Evolutionary conservation across 2,329 filamentous ascomycete genomes (phyloP), one percentile per base, ranked within the genome.

Genomic region (Exophiala oligosperma): DNA sequence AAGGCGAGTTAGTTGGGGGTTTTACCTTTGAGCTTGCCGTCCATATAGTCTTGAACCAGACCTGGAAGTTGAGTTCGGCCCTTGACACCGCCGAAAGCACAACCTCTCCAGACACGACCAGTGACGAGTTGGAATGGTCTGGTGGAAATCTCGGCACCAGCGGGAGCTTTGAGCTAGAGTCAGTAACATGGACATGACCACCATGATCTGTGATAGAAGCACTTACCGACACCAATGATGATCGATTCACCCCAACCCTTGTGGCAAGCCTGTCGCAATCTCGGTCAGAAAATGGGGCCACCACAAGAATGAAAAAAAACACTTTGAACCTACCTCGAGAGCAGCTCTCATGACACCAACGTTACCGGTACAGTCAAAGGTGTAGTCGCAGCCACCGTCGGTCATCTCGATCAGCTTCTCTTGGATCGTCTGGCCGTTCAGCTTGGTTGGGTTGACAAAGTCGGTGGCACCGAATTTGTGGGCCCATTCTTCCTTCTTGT

Each of bases 221-320:
- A 57, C 57, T 60, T 2, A 61, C 93, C 93, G 64, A 99, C 94
- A 76, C 94, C 94, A 70, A 99, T 99, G 75, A 99, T 86, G 76
- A 99, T 96, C 73, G 90, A 95, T 83, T 97, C 86, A 70, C 94
- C 94, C 94, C 94, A 99, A 49, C 94, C 94, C 85, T 99, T 99
- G 83, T 99, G 94, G 81, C 92, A 97, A 49, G 94, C 92, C 81
- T 99, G 93, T 41, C 17, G 38, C 17, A 8, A 37, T 37, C 17
- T 17, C 21, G n/a, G 50, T 54, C 35, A 59, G 44, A 29, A 37
- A 17, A 17, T 17, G 4, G 7, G 6, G 28, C 21, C 26, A 4
- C 17, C 5, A 41, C 17, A 12, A 32, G 7, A 11, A n/a, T n/a
- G 38, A 29, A 12, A 9, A 29, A 11, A 49, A 41, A 24, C 26